These are phyloP conservation scores for Microcyclospora tardicrescens DNA, from an alignment of 2,329 filamentous ascomycete species.

Conservation along the genomic window DNA sequence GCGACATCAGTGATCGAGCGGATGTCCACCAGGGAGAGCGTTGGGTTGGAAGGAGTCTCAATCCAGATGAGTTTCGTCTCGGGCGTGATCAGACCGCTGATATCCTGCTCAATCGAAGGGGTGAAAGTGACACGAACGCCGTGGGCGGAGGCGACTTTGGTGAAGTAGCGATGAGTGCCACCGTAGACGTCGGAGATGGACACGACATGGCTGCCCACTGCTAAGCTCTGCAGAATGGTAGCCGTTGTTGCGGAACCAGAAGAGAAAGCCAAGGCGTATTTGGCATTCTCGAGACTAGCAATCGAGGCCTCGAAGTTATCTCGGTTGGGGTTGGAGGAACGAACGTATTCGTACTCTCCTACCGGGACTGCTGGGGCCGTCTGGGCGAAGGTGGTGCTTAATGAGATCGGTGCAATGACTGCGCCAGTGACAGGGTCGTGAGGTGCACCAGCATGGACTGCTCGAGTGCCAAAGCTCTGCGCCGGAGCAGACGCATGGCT, in stretches of 20 bases:
- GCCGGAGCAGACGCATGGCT: slow-evolving; percentile 46
- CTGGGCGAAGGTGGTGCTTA: slow-evolving; percentile 95
- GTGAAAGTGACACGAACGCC: slow-evolving; percentile 92
- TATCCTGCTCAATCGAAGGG: slow-evolving; percentile 78
- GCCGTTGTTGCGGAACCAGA: slow-evolving; percentile 92
- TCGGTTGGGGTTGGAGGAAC: slow-evolving; percentile 88
- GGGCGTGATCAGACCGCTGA: slow-evolving; percentile 68
- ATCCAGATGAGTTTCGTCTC: slow-evolving; percentile 97
- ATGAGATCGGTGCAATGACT: slow-evolving; percentile 90
- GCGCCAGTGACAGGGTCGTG: slow-evolving; percentile 87
- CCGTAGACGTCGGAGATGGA: slow-evolving; percentile 97
- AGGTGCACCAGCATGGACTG: slow-evolving; percentile 84
- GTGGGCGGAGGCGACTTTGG: slow-evolving; percentile 88
- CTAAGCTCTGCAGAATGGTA: slow-evolving; percentile 82
- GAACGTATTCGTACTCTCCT: slow-evolving; percentile 83
- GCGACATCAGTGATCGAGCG: slow-evolving; percentile 69
- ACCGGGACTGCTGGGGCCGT: slow-evolving; percentile 74
- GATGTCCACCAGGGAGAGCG: slow-evolving; percentile 85
- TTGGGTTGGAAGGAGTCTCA: slow-evolving; percentile 89
- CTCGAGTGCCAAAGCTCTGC: slow-evolving; percentile 79
- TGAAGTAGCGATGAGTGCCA: slow-evolving; percentile 97
- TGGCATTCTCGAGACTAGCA: slow-evolving; percentile 82
- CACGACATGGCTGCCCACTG: slow-evolving; percentile 82
- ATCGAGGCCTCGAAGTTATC: slow-evolving; percentile 88
- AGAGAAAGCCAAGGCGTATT: slow-evolving; percentile 84